A percentile compares a stretch with the other conserved stretches of the same genome.
Evolutionary conservation across 2,329 filamentous ascomycete genomes (phyloP).

Genomic region (Pseudocercospora pini-densiflorae): DNA sequence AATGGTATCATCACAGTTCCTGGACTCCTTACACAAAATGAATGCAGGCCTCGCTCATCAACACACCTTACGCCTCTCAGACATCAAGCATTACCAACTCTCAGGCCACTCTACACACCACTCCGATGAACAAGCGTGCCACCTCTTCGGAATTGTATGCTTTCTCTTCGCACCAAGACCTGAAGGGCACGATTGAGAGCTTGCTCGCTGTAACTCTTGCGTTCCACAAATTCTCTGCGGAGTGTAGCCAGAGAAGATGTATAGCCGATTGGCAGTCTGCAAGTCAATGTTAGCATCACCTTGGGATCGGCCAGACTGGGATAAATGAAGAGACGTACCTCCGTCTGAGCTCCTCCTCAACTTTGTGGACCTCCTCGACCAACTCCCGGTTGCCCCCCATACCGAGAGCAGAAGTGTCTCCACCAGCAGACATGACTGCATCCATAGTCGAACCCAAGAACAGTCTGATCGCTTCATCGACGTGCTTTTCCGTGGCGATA

Average conservation of each 20-base stretch:
- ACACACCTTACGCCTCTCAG: too few species aligned
- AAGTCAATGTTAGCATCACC: constrained; percentile 17
- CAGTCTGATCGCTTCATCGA: constrained; percentile 95
- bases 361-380: constrained; percentile 83
- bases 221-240: constrained; percentile 87
- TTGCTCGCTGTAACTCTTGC: constrained; percentile 86
- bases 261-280: constrained; percentile 83
- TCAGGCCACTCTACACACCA: constrained; percentile 49
- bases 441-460: constrained; percentile 99
- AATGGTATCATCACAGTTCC: too few species aligned
- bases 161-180: constrained; percentile 85
- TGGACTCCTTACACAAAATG: too few species aligned
- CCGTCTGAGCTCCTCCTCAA: constrained; percentile 87
- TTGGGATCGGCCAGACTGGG: too few species aligned
- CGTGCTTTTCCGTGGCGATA: constrained; percentile 85
- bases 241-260: constrained; percentile 87
- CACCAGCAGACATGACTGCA: constrained; percentile 64
- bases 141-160: constrained; percentile 78
- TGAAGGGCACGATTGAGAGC: constrained; percentile 82
- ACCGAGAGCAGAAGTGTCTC: constrained; percentile 75
- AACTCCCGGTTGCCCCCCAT: constrained; percentile 80
- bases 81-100: not conserved
- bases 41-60: too few species aligned
- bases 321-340: too few species aligned
- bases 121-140: constrained; percentile 76